Conservation (phyloP, 1,139 yeast genomes). For the Candida albicans region DNA sequence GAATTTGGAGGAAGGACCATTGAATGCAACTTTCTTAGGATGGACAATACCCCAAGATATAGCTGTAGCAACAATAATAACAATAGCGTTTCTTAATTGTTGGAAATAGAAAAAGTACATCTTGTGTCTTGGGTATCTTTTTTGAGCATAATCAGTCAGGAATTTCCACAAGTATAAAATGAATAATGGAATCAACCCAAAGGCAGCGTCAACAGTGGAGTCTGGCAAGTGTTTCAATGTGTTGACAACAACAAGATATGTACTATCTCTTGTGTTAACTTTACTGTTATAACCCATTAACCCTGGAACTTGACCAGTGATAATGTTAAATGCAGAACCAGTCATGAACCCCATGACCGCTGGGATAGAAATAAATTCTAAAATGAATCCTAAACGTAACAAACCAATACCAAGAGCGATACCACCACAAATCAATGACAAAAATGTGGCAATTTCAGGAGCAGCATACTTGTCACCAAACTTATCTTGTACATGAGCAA, state of each 20-base stretch:
- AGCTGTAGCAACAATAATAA: constrained; percentile 73
- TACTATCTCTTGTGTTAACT: constrained; percentile 72
- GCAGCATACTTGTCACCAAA: constrained; percentile 45
- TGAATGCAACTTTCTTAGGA: constrained; percentile 57
- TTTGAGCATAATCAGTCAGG: constrained; percentile 56
- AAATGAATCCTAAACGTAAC: constrained; percentile 79
- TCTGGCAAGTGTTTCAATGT: constrained; percentile 70
- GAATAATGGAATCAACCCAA: constrained; percentile 75
- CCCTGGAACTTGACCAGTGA: constrained; percentile 83
- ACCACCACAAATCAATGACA: constrained; percentile 82
- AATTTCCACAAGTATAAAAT: constrained; percentile 67
- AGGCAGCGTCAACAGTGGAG: constrained; percentile 79
- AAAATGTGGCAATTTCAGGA: constrained; percentile 74
- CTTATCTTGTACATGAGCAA: constrained; percentile 55
- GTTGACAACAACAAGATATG: constrained; percentile 69
- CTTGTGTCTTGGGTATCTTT: constrained; percentile 62
- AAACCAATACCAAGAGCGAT: constrained; percentile 82
- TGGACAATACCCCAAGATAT: constrained; percentile 73
- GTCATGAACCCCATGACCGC: constrained; percentile 96
- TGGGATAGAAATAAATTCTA: constrained; percentile 87
- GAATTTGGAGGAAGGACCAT: constrained; percentile 33
- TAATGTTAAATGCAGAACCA: constrained; percentile 85
- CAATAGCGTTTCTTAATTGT: constrained; percentile 79
- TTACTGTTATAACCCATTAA: constrained; percentile 70
- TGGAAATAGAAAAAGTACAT: constrained; percentile 64